Percentiles rank a stretch among this genome's conserved stretches.
Conservation (phyloP, 495 filamentous ascomycete species). For the Margaritispora aquatica region DNA sequence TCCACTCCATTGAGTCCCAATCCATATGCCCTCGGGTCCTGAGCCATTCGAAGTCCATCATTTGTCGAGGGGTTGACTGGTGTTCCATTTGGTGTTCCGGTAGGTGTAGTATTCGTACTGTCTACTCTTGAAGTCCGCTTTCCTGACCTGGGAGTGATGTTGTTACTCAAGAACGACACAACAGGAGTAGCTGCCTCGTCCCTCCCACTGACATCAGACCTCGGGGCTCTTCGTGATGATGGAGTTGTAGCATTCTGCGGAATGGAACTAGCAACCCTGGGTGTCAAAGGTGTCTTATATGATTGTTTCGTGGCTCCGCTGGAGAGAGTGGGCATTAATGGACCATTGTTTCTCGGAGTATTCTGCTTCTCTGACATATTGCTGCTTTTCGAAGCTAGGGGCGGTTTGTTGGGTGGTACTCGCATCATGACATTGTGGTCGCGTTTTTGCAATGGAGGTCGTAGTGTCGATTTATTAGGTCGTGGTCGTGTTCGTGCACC, state of each 20-base stretch:
- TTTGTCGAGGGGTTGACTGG: conserved; percentile 31
- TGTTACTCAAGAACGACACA: conserved; percentile 50
- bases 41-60: conserved; percentile 14
- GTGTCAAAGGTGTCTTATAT: conserved; percentile 37
- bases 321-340: conserved; percentile 38
- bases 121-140: conserved; percentile 61
- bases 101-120: conserved; percentile 54
- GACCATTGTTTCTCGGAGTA: conserved; percentile 40
- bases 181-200: conserved; percentile 34
- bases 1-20: conserved; percentile 21
- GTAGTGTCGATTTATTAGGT: conserved; percentile 2
- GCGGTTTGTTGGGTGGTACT: conserved; percentile 19
- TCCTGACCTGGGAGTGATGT: conserved; percentile 68
- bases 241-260: conserved; percentile 25
- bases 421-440: conserved; percentile 29
- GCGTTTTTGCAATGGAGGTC: conserved; percentile 16
- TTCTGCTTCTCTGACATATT: conserved; percentile 47
- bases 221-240: conserved; percentile 31
- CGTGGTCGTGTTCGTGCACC: conserved; percentile 1
- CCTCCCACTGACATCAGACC: conserved; percentile 25
- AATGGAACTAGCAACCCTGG: conserved; percentile 39
- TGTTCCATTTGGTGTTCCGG: conserved; percentile 39
- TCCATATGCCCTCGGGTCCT: conserved; percentile 17
- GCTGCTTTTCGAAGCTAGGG: conserved; percentile 15
- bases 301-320: conserved; percentile 32